Percentiles rank a stretch among this genome's conserved stretches.
Conservation (phyloP, 371 early-diverging fungal genomes). For the Rhizopus microsporus region DNA sequence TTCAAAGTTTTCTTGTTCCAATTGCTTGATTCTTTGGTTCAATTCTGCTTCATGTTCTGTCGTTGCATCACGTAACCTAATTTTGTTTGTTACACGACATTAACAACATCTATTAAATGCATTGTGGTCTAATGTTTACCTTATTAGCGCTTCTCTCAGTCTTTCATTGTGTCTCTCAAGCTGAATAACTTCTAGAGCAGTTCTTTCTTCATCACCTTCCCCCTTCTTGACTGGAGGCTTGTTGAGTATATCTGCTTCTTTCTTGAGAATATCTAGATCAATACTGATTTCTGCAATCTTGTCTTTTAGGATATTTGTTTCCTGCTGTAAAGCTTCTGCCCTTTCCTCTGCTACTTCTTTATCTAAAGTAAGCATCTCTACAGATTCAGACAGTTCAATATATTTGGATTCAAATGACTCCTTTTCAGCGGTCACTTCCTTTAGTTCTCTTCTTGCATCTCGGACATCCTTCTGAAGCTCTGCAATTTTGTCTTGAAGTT, state of each 20-base stretch:
- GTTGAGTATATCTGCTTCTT: conserved; percentile 59
- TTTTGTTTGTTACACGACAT: background rate
- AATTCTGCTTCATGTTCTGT: conserved; percentile 74
- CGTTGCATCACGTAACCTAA: conserved; percentile 79
- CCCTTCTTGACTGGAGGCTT: conserved; percentile 25
- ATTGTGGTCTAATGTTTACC: conserved; percentile 32
- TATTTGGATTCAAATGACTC: conserved; percentile 68
- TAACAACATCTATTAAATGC: background rate
- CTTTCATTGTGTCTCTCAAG: conserved; percentile 84
- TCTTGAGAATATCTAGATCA: conserved; percentile 68
- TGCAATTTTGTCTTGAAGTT: conserved; percentile 69
- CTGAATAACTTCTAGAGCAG: conserved; percentile 66
- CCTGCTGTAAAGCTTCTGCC: conserved; percentile 76
- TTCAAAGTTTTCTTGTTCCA: conserved; percentile 71
- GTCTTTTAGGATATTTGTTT: conserved; percentile 73
- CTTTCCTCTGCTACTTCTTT: conserved; percentile 92
- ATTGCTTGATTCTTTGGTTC: conserved; percentile 58
- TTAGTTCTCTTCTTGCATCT: conserved; percentile 59
- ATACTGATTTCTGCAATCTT: conserved; percentile 78
- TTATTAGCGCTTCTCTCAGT: conserved; percentile 82
- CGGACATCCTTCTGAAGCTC: conserved; percentile 77
- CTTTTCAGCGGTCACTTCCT: conserved; percentile 58
- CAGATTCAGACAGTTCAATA: conserved; percentile 69
- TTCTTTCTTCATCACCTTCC: conserved; percentile 38
- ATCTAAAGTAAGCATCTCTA: conserved; percentile 88